These are phyloP conservation scores for Cordyceps tenuipes DNA, from an alignment of 2,329 filamentous ascomycete genomes.

Conservation along the genomic window DNA sequence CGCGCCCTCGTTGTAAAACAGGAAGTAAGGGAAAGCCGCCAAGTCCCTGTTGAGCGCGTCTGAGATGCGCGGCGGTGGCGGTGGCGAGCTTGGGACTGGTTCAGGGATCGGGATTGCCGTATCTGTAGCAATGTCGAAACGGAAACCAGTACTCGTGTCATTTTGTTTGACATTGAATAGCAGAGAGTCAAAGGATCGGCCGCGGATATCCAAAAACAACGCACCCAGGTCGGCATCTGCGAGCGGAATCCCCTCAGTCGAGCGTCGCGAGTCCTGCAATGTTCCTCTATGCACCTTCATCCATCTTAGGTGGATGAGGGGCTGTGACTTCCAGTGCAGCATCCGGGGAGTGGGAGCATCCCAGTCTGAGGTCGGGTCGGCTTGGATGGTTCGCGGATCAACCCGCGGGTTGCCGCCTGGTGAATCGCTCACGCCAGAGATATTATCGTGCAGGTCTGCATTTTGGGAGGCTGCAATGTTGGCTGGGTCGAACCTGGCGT, in stretches of 20 bases:
- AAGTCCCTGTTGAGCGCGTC: background rate
- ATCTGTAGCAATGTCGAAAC: conserved; percentile 8
- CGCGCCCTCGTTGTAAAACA: conserved; percentile 1
- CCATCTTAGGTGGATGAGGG: conserved; percentile 1
- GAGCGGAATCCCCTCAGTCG: conserved; percentile 5
- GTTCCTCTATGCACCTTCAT: conserved; percentile 5
- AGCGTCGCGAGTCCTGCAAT: conserved; percentile 2
- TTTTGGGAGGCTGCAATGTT: background rate
- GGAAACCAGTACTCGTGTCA: conserved; percentile 3
- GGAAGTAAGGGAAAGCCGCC: conserved; percentile 5
- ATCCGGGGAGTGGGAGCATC: conserved; percentile 3
- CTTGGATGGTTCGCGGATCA: conserved; percentile 9
- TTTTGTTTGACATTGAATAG: background rate
- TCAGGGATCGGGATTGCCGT: conserved; percentile 5
- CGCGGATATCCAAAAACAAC: conserved; percentile 1
- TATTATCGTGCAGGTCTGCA: conserved; percentile 3
- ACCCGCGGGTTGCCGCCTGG: background rate
- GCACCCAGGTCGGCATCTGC: background rate
- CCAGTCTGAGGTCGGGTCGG: conserved; percentile 9
- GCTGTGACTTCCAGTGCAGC: conserved; percentile 1
- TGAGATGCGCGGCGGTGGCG: background rate
- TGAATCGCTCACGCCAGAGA: background rate
- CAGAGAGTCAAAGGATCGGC: conserved; percentile 3
- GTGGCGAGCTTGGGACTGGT: background rate
- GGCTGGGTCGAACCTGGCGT: background rate